Percentiles rank a stretch among this genome's conserved stretches.
Conservation (phyloP, 305 asterid genomes). For the Solanum hybrid region DNA sequence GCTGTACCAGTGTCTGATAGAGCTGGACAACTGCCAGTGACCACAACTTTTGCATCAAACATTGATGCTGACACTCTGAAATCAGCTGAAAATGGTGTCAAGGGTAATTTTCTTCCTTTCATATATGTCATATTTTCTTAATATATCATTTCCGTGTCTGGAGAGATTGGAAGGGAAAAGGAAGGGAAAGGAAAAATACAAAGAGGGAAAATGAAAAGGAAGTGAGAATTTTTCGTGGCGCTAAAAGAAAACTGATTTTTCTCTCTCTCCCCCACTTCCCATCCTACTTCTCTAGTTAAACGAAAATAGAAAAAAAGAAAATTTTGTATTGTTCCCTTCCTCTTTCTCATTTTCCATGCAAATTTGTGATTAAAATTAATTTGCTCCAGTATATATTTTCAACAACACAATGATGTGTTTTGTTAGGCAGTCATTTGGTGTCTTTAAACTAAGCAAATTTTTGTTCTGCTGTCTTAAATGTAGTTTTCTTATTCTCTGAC, state of each 20-base stretch:
- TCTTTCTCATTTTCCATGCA: background rate
- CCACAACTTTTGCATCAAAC: background rate
- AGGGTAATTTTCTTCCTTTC: background rate
- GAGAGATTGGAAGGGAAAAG: background rate
- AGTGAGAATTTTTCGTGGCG: background rate
- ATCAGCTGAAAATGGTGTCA: background rate
- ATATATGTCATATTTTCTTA: background rate
- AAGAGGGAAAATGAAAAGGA: background rate
- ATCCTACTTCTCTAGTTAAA: background rate
- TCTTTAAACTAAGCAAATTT: background rate
- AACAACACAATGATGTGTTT: background rate
- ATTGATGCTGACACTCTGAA: background rate
- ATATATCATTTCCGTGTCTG: background rate
- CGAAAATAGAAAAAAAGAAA: background rate
- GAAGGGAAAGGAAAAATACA: background rate
- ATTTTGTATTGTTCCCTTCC: background rate
- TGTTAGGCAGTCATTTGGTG: background rate
- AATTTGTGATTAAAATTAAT: background rate
- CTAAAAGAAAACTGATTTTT: background rate
- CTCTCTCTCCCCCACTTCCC: background rate
- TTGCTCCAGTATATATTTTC: background rate
- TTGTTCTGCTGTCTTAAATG: background rate
- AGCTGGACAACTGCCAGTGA: background rate
- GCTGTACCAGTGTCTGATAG: background rate
- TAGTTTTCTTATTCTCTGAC: background rate